Conservation (phyloP, 805 yeast species). For the Danielia oregonensis region DNA sequence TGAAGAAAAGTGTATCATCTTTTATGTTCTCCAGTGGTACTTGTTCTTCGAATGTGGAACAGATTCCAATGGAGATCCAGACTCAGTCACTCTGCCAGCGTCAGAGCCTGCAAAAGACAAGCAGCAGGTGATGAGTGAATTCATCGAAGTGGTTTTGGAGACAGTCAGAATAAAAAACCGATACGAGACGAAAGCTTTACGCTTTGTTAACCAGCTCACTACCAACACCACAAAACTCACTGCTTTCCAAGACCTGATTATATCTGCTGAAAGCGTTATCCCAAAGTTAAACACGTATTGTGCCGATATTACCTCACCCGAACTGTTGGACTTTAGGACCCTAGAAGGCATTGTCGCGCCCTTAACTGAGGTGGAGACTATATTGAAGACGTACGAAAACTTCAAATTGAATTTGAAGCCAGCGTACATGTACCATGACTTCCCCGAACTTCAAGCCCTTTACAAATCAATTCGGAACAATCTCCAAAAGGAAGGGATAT, state of each 20-base stretch:
- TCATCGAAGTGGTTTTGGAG: constrained; percentile 7
- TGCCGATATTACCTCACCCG: neutral
- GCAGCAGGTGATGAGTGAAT: constrained; percentile 2
- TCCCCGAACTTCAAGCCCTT: constrained; percentile 13
- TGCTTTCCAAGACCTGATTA: neutral
- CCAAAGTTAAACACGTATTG: constrained; percentile 4
- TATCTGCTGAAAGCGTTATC: neutral
- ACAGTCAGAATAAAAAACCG: constrained; percentile 22
- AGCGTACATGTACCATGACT: constrained; percentile 7
- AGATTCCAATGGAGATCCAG: too few relatives aligned
- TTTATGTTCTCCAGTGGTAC: constrained; percentile 59
- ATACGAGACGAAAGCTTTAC: constrained; percentile 29
- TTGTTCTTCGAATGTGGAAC: constrained; percentile 39
- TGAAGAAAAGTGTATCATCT: constrained; percentile 58
- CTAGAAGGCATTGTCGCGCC: neutral
- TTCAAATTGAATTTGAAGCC: constrained; percentile 7
- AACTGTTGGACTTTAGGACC: too few relatives aligned
- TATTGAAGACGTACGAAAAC: constrained; percentile 1
- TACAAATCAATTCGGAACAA: constrained; percentile 5
- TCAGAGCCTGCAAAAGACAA: neutral
- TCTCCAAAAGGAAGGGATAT: constrained; percentile 9
- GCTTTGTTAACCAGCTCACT: constrained; percentile 25
- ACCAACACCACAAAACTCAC: constrained; percentile 5
- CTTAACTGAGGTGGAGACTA: neutral
- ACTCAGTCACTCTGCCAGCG: too few relatives aligned